phyloP scores from a whole-genome alignment of 1,284 basidiomycete species.

The Inonotus obliquus region DNA sequence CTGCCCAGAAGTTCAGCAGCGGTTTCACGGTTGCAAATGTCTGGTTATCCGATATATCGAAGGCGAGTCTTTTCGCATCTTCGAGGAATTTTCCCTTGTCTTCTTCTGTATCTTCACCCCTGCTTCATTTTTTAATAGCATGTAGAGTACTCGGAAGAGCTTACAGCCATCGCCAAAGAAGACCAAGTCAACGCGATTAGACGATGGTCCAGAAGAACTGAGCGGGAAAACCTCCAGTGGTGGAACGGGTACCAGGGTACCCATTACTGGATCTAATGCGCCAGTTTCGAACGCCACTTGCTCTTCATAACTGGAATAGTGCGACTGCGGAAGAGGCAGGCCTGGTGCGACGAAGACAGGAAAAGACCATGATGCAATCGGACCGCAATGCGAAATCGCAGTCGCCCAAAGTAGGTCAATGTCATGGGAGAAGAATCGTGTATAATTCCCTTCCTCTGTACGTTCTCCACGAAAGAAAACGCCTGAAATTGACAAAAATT shows the following conservation, averaged over 20 bases:
- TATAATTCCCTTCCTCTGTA: not conserved
- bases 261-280: not conserved
- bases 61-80: conserved; percentile 63
- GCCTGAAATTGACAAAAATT: not conserved
- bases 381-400: not conserved
- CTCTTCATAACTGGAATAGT: not conserved
- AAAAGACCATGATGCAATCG: not conserved
- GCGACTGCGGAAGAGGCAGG: not conserved
- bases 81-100: conserved; percentile 65
- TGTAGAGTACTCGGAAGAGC: conserved; percentile 18
- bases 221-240: not conserved
- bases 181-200: conserved; percentile 35
- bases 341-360: not conserved
- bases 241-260: not conserved
- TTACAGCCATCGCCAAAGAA: conserved; percentile 43
- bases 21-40: conserved; percentile 75
- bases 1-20: conserved; percentile 79
- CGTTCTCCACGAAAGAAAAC: not conserved
- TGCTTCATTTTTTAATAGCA: conserved; percentile 6
- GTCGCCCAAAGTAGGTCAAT: not conserved
- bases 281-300: not conserved
- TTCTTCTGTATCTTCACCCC: conserved; percentile 46
- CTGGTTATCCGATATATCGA: conserved; percentile 68
- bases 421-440: not conserved
- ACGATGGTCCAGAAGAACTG: conserved; percentile 24